These are phyloP conservation scores for Sugiyamaella neomexicana DNA, from an alignment of 1,139 yeast genomes.

Conservation along the genomic window DNA sequence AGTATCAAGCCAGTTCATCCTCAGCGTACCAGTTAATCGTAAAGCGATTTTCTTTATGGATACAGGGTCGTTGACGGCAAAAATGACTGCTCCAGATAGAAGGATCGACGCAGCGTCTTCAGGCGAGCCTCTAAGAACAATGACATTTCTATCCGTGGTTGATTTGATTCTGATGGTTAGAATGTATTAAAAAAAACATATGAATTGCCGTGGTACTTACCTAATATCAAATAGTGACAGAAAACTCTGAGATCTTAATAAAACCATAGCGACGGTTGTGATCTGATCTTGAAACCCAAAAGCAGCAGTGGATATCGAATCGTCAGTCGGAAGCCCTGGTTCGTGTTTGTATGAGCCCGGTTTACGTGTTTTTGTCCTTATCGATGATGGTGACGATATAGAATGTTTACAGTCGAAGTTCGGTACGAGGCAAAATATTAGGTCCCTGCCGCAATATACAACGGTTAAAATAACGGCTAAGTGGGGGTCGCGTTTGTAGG, in stretches of 20 bases:
- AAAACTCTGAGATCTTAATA: conserved; percentile 21
- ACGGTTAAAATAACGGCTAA: too few species aligned
- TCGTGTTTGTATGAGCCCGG: too few species aligned
- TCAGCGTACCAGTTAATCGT: conserved; percentile 62
- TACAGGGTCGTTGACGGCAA: conserved; percentile 76
- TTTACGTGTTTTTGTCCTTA: too few species aligned
- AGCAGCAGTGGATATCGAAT: neutral
- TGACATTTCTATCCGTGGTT: conserved; percentile 64
- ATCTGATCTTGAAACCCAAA: neutral
- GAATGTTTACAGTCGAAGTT: too few species aligned
- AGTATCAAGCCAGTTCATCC: conserved; percentile 45
- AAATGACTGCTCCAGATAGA: conserved; percentile 72
- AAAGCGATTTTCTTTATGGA: conserved; percentile 63
- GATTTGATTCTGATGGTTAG: conserved; percentile 31
- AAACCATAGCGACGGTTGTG: conserved; percentile 5
- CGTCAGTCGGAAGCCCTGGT: too few species aligned
- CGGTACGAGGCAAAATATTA: too few species aligned
- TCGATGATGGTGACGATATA: too few species aligned
- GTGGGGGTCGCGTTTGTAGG: neutral
- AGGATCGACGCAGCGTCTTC: conserved; percentile 77
- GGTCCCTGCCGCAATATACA: too few species aligned
- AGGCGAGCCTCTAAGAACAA: conserved; percentile 75
- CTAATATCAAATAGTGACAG: conserved; percentile 25
- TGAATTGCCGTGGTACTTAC: conserved; percentile 13
- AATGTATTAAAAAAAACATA: neutral